Evolutionary conservation across 371 early-diverging fungal genomes (phyloP), one percentile per base, ranked within the genome.

Genomic region (Mucor racemosus): DNA sequence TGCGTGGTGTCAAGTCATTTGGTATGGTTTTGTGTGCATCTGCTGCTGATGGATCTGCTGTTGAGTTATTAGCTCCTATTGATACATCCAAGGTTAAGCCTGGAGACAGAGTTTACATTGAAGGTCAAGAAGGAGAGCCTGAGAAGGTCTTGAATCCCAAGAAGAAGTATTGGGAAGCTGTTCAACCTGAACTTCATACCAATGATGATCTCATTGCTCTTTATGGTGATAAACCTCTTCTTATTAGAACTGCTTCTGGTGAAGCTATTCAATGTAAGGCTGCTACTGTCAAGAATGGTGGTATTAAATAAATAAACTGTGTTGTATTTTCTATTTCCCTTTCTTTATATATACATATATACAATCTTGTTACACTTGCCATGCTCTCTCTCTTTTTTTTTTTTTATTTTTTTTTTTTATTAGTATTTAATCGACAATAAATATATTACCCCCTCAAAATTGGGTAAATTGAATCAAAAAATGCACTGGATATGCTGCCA

Each of bases 21-120:
- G 99, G 94, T 48, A 98, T 98, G 98, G 97, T 98, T 3, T 84
- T 98, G 17, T 94, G 95, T 71, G 95, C 97, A 14, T 91, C 94
- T 13, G 85, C 90, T 71, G 77, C 90, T 33, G 95, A 92, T 62
- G 95, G 96, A 58, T 84, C 79, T 75, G 91, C 90, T 68, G 93
- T 98, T 42, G 99, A 98, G 81, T 82, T 98, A 72, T 85, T 97
- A 26, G 84, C 90, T 44, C 98, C 98, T 35, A 95, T 95, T 38
- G 86, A 87, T 68, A 93, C 94, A 38, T 82, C 87, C 75, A 84
- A 86, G 72, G 79, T 84, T 44, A 81, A 81, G 74, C 96, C 98
- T 38, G 99, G 99, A 65, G 95, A 95, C 73, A 86, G 90, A 61
- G 93, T 95, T 65, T 93, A 82, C 85, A 92, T 97, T 82, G 94